Evolutionary conservation across 208 protist genomes (phyloP).

Genomic region (Acanthamoeba triangularis): DNA sequence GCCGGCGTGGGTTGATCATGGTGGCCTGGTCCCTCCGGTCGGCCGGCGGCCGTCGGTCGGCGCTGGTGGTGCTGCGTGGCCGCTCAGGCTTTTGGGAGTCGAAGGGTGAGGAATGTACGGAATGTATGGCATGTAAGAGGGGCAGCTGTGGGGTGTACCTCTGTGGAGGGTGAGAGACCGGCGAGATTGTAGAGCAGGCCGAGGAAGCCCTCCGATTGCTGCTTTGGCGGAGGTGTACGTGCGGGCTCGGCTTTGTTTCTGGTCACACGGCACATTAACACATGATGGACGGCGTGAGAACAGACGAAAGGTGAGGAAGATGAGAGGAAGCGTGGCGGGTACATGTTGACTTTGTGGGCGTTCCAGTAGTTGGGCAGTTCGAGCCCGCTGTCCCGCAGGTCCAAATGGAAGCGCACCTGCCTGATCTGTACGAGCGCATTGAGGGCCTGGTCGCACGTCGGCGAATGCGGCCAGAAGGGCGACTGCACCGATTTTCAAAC

Average conservation of each 20-base stretch:
- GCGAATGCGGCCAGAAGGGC: constrained; percentile 18
- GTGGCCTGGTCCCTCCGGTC: neutral
- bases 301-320: neutral
- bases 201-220: constrained; percentile 25
- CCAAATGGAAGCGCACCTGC: neutral
- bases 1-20: neutral
- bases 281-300: neutral
- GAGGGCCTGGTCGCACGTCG: constrained; percentile 21
- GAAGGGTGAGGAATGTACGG: neutral
- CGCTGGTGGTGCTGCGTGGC: neutral
- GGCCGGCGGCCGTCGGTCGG: neutral
- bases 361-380: constrained; percentile 39
- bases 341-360: constrained; percentile 27
- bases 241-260: constrained; percentile 27
- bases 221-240: neutral
- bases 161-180: neutral
- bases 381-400: constrained; percentile 30
- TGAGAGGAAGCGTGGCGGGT: neutral
- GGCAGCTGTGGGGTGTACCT: neutral
- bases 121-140: neutral
- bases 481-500: neutral
- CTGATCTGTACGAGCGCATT: neutral
- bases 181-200: constrained; percentile 1
- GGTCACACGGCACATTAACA: neutral
- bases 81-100: neutral